phyloP scores from a whole-genome alignment of 768 basidiomycete species.

The Termitomyces sp. region DNA sequence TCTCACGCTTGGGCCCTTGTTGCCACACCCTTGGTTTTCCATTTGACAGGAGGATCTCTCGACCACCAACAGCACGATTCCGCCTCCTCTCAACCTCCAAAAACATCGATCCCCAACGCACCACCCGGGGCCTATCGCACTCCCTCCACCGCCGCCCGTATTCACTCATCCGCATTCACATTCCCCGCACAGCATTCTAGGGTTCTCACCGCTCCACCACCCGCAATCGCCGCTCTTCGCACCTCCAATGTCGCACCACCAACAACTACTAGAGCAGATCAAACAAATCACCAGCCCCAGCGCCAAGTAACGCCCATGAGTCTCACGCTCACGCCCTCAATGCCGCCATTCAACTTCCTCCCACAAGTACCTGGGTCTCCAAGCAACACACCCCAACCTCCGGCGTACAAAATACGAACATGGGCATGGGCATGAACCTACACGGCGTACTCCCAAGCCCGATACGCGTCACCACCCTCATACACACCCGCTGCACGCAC shows the following conservation, averaged over 20 bases:
- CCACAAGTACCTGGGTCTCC: neutral
- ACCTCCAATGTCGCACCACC: constrained; percentile 18
- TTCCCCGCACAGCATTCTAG: constrained; percentile 21
- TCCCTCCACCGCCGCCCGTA: constrained; percentile 54
- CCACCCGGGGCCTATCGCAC: constrained; percentile 67
- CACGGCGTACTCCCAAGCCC: neutral
- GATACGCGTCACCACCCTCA: neutral
- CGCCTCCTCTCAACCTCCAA: neutral
- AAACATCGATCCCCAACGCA: constrained; percentile 23
- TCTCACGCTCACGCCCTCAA: constrained; percentile 37
- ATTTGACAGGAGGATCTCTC: no score
- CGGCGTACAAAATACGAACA: neutral
- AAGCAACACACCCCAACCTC: neutral
- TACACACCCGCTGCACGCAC: neutral
- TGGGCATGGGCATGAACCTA: neutral
- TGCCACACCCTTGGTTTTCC: no score
- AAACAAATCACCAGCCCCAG: neutral
- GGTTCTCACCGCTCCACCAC: constrained; percentile 26
- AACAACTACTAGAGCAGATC: constrained; percentile 24
- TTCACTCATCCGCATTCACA: constrained; percentile 24
- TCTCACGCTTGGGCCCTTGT: no score
- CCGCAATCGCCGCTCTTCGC: constrained; percentile 32
- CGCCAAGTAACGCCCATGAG: neutral
- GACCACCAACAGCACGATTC: no score
- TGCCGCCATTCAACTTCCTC: constrained; percentile 47